These are phyloP conservation scores for Candida labiduridarum DNA, from an alignment of 1,139 yeast genomes.

Conservation along the genomic window DNA sequence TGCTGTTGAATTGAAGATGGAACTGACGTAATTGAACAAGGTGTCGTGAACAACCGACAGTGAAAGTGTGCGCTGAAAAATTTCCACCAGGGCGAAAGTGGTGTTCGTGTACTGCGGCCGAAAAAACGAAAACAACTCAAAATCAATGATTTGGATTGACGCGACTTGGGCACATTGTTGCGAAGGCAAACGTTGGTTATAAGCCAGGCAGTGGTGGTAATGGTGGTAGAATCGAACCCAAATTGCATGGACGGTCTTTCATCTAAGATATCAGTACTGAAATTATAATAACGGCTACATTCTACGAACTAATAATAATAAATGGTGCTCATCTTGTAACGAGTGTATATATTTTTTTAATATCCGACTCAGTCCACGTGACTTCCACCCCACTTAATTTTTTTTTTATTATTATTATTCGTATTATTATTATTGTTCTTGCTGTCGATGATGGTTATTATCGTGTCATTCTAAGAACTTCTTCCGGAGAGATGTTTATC, in stretches of 20 bases:
- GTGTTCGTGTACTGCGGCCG: not conserved
- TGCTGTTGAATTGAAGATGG: too few species aligned
- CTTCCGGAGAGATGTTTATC: not conserved
- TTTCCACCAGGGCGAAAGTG: not conserved
- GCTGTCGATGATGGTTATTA: not conserved
- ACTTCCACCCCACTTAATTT: not conserved
- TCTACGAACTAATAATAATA: too few species aligned
- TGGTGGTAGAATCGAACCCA: too few species aligned
- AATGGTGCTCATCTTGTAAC: not conserved
- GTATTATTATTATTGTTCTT: too few species aligned
- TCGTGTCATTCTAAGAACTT: not conserved
- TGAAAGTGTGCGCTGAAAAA: constrained; percentile 3
- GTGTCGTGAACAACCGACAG: not conserved
- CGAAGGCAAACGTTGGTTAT: too few species aligned
- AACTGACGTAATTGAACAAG: not conserved
- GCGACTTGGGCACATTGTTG: not conserved
- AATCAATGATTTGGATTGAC: not conserved
- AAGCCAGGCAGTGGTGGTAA: too few species aligned
- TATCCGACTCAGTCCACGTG: not conserved
- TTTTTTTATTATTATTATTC: not conserved
- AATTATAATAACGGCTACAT: too few species aligned
- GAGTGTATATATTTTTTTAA: too few species aligned
- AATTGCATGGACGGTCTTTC: too few species aligned
- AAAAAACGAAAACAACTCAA: not conserved
- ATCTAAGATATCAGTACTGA: too few species aligned